Conservation (phyloP, 352 stramenopile species). For the Pythium myriotylum region DNA sequence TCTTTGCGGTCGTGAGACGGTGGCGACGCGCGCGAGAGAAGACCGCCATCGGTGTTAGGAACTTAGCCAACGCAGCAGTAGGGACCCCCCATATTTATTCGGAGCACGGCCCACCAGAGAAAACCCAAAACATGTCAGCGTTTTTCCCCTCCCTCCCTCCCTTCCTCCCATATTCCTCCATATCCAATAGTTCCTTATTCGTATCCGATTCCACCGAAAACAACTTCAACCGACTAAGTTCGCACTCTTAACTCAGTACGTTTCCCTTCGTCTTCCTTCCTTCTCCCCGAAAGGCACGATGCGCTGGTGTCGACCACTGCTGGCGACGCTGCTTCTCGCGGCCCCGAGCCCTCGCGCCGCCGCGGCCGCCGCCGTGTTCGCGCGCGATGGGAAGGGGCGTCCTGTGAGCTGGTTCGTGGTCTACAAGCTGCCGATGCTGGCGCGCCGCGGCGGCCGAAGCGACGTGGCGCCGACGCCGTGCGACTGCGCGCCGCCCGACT, state of each 20-base stretch:
- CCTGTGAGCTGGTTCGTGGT: conserved; percentile 77
- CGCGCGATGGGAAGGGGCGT: conserved; percentile 58
- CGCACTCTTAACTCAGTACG: conserved; percentile 2
- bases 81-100: conserved; percentile 9
- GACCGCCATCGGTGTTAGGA: neutral
- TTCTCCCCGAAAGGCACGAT: no score
- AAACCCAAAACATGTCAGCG: no score
- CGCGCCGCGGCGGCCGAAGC: conserved; percentile 5
- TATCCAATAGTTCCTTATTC: neutral
- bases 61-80: conserved; percentile 1
- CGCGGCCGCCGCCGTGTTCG: conserved; percentile 15
- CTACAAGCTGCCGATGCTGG: conserved; percentile 65
- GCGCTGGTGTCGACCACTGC: no score
- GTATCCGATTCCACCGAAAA: neutral
- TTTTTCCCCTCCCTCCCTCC: no score
- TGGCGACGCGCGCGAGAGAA: no score
- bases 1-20: no score
- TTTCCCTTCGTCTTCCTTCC: neutral
- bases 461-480: conserved; percentile 47
- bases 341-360: neutral
- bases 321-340: conserved; percentile 2
- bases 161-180: neutral
- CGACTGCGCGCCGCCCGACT: conserved; percentile 62
- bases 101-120: neutral
- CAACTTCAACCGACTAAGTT: conserved; percentile 5